Evolutionary conservation across 2,329 filamentous ascomycete genomes (phyloP).

Genomic region (Colletotrichum lindemuthianum): DNA sequence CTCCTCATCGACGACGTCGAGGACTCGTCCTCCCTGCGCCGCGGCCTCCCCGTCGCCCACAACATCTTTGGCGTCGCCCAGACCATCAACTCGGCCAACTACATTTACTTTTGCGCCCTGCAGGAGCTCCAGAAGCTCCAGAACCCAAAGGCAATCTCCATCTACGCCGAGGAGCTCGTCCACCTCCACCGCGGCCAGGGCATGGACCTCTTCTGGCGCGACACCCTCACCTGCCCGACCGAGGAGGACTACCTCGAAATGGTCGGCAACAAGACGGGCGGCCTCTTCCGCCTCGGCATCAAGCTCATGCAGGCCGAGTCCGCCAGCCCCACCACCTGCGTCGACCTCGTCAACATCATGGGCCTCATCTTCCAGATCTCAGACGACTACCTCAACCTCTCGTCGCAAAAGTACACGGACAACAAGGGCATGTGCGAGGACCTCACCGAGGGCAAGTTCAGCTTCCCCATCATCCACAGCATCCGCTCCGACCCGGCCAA

Average conservation of each 20-base stretch:
- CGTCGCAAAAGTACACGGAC: constrained; percentile 76
- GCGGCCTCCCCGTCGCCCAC: constrained; percentile 85
- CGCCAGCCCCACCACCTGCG: constrained; percentile 69
- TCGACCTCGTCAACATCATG: constrained; percentile 85
- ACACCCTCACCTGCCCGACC: constrained; percentile 83
- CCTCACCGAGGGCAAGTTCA: constrained; percentile 96
- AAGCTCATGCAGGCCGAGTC: constrained; percentile 88
- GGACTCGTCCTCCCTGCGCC: constrained; percentile 79
- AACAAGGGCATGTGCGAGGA: constrained; percentile 97
- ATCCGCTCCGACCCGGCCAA: constrained; percentile 81
- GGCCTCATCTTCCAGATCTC: constrained; percentile 91
- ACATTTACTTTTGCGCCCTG: constrained; percentile 85
- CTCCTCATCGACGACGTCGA: constrained; percentile 90
- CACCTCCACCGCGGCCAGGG: constrained; percentile 89
- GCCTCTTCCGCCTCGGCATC: constrained; percentile 84
- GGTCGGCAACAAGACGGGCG: constrained; percentile 91
- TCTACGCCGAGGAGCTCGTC: constrained; percentile 84
- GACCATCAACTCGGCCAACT: constrained; percentile 91
- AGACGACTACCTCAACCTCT: constrained; percentile 93
- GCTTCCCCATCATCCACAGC: constrained; percentile 93
- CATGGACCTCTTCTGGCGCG: constrained; percentile 92
- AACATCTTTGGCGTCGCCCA: constrained; percentile 86
- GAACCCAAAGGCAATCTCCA: constrained; percentile 72
- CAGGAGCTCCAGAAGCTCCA: constrained; percentile 77
- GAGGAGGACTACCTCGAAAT: constrained; percentile 95